A percentile compares a stretch with the other conserved stretches of the same genome.
Conservation (phyloP, 257 asterid species). For the Solanum corneliomulleri region DNA sequence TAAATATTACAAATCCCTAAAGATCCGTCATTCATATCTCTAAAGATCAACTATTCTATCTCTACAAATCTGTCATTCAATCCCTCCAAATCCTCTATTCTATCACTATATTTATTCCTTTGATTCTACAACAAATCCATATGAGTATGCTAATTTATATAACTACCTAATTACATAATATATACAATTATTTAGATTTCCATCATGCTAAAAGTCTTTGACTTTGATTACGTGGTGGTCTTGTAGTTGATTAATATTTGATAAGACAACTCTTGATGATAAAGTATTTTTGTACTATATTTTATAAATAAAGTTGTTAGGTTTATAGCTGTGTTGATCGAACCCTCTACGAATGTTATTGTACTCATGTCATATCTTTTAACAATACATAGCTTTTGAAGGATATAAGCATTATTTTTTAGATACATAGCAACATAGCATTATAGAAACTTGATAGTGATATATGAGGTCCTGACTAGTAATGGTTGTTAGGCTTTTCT, state of each 20-base stretch:
- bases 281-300: not conserved
- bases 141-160: too few relatives aligned
- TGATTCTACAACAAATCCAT: too few relatives aligned
- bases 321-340: not conserved
- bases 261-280: not conserved
- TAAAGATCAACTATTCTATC: too few relatives aligned
- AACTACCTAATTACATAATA: too few relatives aligned
- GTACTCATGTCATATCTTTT: not conserved
- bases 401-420: not conserved
- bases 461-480: not conserved
- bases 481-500: not conserved
- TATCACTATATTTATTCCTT: too few relatives aligned
- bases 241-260: not conserved
- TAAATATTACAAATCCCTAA: too few relatives aligned
- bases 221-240: not conserved
- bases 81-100: too few relatives aligned
- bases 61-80: too few relatives aligned
- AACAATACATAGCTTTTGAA: not conserved
- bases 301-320: not conserved
- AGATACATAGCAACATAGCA: not conserved
- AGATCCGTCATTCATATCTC: too few relatives aligned
- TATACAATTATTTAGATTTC: too few relatives aligned
- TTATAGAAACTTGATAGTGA: not conserved
- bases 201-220: not conserved
- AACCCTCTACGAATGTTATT: not conserved